These are phyloP conservation scores for Apiotrichum mycotoxinovorans DNA, from an alignment of 1,284 basidiomycete genomes.

Conservation along the genomic window DNA sequence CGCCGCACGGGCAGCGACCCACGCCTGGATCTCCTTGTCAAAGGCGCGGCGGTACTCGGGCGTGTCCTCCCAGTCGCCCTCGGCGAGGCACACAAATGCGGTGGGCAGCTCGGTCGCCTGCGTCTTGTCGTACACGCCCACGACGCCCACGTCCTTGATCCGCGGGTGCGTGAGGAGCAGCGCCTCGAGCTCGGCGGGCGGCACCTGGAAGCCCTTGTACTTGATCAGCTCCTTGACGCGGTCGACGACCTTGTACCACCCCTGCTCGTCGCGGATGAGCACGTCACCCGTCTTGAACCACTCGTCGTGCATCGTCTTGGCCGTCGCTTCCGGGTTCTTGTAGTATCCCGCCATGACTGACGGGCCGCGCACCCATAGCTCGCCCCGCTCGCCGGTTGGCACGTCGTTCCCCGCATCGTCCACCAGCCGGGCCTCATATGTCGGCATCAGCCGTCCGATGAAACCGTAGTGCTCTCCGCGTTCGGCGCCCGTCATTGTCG, in stretches of 20 bases:
- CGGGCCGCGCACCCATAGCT: slow-evolving; percentile 74
- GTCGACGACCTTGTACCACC: slow-evolving; percentile 53
- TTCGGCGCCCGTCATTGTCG: slow-evolving; percentile 31
- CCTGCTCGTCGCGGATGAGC: slow-evolving; percentile 60
- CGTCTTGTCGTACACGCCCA: slow-evolving; percentile 61
- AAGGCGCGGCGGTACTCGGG: slow-evolving; percentile 43
- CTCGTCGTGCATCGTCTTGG: slow-evolving; percentile 57
- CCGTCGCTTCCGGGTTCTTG: slow-evolving; percentile 65
- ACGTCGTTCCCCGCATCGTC: slow-evolving; percentile 45
- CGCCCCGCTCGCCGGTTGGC: slow-evolving; percentile 63
- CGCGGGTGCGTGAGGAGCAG: slow-evolving; percentile 68
- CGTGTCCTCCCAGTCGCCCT: background rate
- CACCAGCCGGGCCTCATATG: slow-evolving; percentile 72
- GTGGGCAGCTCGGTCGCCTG: slow-evolving; percentile 74
- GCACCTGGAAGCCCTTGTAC: slow-evolving; percentile 62
- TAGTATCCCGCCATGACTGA: slow-evolving; percentile 70
- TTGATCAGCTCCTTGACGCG: slow-evolving; percentile 76
- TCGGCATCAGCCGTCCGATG: slow-evolving; percentile 70
- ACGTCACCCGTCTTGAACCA: slow-evolving; percentile 87
- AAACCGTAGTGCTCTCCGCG: slow-evolving; percentile 55
- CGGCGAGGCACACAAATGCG: slow-evolving; percentile 13
- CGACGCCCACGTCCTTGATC: slow-evolving; percentile 66
- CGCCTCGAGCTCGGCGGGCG: slow-evolving; percentile 77
- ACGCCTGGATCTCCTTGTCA: slow-evolving; percentile 56
- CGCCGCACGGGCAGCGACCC: slow-evolving; percentile 59